phyloP scores from a whole-genome alignment of 2,329 filamentous ascomycete genomes.

The Claviceps maximensis region DNA sequence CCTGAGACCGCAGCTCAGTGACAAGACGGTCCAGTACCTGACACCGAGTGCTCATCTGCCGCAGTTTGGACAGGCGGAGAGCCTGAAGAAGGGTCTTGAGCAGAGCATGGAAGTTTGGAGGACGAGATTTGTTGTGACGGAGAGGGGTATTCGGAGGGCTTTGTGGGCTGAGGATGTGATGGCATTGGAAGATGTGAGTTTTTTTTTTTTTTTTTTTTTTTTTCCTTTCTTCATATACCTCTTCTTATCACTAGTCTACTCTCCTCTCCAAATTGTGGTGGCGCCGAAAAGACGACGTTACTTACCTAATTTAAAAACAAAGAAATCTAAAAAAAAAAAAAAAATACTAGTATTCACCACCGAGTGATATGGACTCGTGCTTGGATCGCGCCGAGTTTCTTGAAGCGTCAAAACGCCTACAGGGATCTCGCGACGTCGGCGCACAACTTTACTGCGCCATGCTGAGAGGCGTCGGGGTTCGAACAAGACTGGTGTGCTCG shows the following conservation, averaged over 20 bases:
- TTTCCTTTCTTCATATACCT: too few species aligned
- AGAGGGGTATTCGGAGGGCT: constrained; percentile 54
- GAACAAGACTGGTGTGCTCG: constrained; percentile 76
- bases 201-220: not conserved
- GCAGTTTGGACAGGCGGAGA: constrained; percentile 64
- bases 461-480: constrained; percentile 68
- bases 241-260: too few species aligned
- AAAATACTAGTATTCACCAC: constrained; percentile 35
- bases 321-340: not conserved
- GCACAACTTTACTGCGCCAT: constrained; percentile 85
- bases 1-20: constrained; percentile 52
- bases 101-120: constrained; percentile 55
- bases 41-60: constrained; percentile 53
- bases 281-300: not conserved
- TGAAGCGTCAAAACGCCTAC: constrained; percentile 51
- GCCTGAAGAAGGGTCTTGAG: constrained; percentile 66
- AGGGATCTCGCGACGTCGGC: constrained; percentile 79
- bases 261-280: too few species aligned
- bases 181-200: constrained; percentile 42
- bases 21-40: constrained; percentile 52
- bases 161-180: constrained; percentile 62
- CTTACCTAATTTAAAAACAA: not conserved
- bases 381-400: constrained; percentile 62
- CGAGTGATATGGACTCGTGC: constrained; percentile 52
- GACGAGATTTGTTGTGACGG: constrained; percentile 55